A percentile compares a stretch with the other conserved stretches of the same genome.
Evolutionary conservation across 441 rosid species (phyloP).

Genomic region (Brassica balearica): DNA sequence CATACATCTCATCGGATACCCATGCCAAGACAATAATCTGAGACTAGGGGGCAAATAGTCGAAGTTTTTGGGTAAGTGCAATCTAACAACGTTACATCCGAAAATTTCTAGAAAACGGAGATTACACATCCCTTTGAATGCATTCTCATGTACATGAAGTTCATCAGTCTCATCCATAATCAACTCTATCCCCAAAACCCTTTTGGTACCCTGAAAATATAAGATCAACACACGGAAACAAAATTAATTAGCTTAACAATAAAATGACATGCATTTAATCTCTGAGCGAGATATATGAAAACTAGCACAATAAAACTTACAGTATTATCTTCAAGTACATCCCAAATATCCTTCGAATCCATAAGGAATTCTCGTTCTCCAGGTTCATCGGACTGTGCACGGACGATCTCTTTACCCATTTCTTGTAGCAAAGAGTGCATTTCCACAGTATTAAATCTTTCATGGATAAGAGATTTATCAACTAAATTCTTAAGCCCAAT

Average conservation of each 20-base stretch:
- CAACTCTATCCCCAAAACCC: constrained; percentile 17
- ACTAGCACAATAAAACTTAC: not conserved
- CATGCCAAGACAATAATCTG: constrained; percentile 19
- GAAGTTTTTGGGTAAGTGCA: not conserved
- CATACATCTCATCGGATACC: constrained; percentile 28
- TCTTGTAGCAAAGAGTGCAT: constrained; percentile 1
- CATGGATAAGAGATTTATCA: not conserved
- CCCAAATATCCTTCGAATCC: not conserved
- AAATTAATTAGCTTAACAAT: not conserved
- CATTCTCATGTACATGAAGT: not conserved
- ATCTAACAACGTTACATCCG: not conserved
- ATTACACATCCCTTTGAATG: constrained; percentile 20
- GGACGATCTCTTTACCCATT: not conserved
- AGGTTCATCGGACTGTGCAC: not conserved
- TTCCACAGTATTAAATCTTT: not conserved
- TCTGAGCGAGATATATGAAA: not conserved
- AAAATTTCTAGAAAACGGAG: not conserved
- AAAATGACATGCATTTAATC: not conserved
- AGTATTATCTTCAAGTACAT: not conserved
- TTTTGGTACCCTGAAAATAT: constrained; percentile 15
- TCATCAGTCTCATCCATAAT: not conserved
- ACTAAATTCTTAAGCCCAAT: not conserved
- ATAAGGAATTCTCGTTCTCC: not conserved
- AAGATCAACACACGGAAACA: not conserved
- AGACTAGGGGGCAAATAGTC: constrained; percentile 19